Base-by-base conservation (phyloP, 2,329 filamentous ascomycete species). In the Monosporascus cannonballus region DNA sequence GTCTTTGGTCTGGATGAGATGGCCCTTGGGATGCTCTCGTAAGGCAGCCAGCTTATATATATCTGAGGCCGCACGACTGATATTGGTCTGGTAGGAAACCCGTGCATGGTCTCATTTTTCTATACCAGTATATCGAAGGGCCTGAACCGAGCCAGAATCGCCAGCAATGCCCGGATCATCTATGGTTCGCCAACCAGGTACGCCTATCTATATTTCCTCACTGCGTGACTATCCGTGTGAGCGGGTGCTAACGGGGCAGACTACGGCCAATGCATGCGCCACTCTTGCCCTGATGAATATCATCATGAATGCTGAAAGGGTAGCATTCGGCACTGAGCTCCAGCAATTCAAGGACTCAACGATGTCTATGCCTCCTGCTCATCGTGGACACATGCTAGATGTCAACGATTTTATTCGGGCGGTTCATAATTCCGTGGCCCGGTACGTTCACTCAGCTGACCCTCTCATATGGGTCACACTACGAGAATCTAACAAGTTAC, bases 181-280 rank as follows among this genome's bases (percentile, higher is more conserved):
- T 97, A 18, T 99, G 94, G 93, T 97, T 96, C 68, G 91, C 92
- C 27, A 96, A 96, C 64, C 93, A 96, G 73, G 87, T 89, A 66
- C 20, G 72, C 62, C 24, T 27, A 27, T 11, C 42, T 39, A 2
- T 14, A 27, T 49, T 47, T 37, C 2, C 14, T 20, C 6, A 14
- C 1, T 34, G 11, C 11, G 30, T 34, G 30, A 18, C 11, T 39
- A 46, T 36, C 36, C 41, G 5, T 24, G 27, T 27, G 56, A 41
- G 53, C 44, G 3, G 45, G n/a, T 56, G 63, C 39, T 66, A 25
- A 27, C 25, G n/a, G 15, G 8, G 14, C 56, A 93, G 86, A 90
- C 89, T 1, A 86, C 84, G 0, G 79, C 82, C 51, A 96, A 96
- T 69, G 87, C 90, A 25, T 99, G 94, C 70, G 94, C 90, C 20